Percentiles rank a stretch among this genome's conserved stretches.
phyloP scores from a whole-genome alignment of 2,329 filamentous ascomycete genomes.

The Cladosporium cucumerinum region DNA sequence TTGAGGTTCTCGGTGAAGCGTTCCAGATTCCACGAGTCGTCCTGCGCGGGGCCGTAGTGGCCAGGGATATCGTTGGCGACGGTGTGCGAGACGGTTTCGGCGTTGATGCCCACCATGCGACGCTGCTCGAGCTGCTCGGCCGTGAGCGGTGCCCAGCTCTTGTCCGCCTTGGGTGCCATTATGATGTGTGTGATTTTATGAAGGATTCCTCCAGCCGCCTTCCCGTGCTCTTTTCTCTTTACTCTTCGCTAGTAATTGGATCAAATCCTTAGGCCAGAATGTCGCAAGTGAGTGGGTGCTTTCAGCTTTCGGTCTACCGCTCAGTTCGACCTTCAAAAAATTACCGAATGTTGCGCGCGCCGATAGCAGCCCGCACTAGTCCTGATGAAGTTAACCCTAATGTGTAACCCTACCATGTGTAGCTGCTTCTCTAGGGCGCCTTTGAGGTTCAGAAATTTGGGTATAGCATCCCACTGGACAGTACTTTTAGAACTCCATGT shows the following conservation, averaged over 20 bases:
- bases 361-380: background rate
- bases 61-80: slow-evolving; percentile 88
- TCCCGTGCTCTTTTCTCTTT: slow-evolving; percentile 1
- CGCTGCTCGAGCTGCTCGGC: slow-evolving; percentile 60
- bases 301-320: background rate
- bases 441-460: background rate
- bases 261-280: background rate
- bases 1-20: slow-evolving; percentile 69
- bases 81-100: slow-evolving; percentile 86
- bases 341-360: background rate
- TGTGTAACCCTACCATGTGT: background rate
- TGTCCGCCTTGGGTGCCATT: slow-evolving; percentile 13
- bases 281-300: slow-evolving; percentile 1
- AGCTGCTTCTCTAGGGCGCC: background rate
- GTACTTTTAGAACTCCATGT: background rate
- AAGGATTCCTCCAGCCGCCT: slow-evolving; percentile 11
- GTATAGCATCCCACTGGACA: background rate
- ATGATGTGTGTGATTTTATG: slow-evolving; percentile 1
- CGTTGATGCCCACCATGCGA: slow-evolving; percentile 82
- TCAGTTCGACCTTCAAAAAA: slow-evolving; percentile 3
- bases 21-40: slow-evolving; percentile 73
- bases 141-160: slow-evolving; percentile 36
- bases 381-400: background rate
- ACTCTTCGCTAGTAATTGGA: background rate
- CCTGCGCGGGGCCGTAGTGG: slow-evolving; percentile 78